A percentile compares a stretch with the other conserved stretches of the same genome.
Evolutionary conservation across 1,139 yeast genomes (phyloP).

Genomic region (Yamadazyma taylorii): DNA sequence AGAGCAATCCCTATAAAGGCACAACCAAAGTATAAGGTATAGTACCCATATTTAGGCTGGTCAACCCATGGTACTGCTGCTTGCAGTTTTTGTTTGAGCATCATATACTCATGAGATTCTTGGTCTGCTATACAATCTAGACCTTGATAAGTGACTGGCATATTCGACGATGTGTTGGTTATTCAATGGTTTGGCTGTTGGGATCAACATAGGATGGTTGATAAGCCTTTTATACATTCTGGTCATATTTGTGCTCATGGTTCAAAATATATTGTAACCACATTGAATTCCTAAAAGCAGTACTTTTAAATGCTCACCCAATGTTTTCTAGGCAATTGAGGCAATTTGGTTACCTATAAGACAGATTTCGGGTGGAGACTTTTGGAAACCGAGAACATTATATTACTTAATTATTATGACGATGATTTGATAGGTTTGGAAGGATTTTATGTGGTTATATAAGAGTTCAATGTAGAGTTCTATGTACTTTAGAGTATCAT

Average conservation of each 20-base stretch:
- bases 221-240: not conserved
- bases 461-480: too few species aligned
- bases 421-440: too few species aligned
- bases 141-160: slow-evolving; percentile 33
- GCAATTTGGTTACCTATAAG: too few species aligned
- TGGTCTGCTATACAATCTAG: slow-evolving; percentile 48
- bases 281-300: not conserved
- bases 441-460: too few species aligned
- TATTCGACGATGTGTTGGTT: slow-evolving; percentile 1
- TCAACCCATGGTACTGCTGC: slow-evolving; percentile 37
- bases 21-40: slow-evolving; percentile 46
- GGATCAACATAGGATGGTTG: too few species aligned
- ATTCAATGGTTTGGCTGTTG: not conserved
- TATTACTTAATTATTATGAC: too few species aligned
- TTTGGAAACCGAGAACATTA: too few species aligned
- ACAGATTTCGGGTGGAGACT: too few species aligned
- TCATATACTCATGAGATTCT: slow-evolving; percentile 26
- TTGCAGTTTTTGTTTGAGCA: slow-evolving; percentile 33
- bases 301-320: not conserved
- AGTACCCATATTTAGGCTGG: slow-evolving; percentile 43
- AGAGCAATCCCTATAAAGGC: slow-evolving; percentile 37
- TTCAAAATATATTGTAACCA: too few species aligned
- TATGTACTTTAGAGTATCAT: too few species aligned
- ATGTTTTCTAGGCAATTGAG: not conserved
- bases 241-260: too few species aligned